These are phyloP conservation scores for Dentipellis fragilis DNA, from an alignment of 768 basidiomycete genomes.

Conservation along the genomic window DNA sequence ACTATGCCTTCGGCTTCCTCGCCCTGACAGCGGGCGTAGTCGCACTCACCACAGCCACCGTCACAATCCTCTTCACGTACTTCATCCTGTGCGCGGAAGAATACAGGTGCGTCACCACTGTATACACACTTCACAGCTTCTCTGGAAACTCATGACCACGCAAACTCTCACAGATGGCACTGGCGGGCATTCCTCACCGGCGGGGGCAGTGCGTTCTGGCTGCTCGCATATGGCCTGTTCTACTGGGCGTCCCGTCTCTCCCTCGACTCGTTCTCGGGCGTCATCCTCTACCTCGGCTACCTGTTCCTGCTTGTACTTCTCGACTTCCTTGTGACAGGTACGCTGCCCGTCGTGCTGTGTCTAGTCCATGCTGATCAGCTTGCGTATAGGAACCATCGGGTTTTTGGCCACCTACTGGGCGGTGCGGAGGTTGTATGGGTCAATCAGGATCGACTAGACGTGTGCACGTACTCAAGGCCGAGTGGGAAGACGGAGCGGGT, in stretches of 20 bases:
- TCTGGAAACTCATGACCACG: background rate
- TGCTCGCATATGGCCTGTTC: conserved; percentile 80
- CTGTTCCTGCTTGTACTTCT: conserved; percentile 73
- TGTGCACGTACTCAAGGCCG: too few relatives aligned
- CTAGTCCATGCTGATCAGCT: background rate
- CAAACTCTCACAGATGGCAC: conserved; percentile 60
- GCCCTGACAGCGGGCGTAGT: conserved; percentile 81
- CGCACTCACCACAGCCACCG: conserved; percentile 80
- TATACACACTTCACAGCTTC: conserved; percentile 1
- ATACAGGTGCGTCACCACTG: conserved; percentile 49
- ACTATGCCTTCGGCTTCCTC: conserved; percentile 95
- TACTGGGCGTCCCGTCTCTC: conserved; percentile 85
- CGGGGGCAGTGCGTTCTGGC: conserved; percentile 88
- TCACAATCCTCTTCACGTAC: conserved; percentile 82
- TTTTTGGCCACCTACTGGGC: conserved; percentile 90
- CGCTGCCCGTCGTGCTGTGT: conserved; percentile 13
- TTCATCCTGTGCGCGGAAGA: conserved; percentile 92
- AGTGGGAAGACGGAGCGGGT: too few relatives aligned
- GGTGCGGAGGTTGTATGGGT: conserved; percentile 71
- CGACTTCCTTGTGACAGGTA: conserved; percentile 83
- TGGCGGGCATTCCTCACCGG: conserved; percentile 92
- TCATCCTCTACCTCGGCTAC: conserved; percentile 85
- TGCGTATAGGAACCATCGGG: conserved; percentile 71
- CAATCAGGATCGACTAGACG: conserved; percentile 68
- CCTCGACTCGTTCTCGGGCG: conserved; percentile 71